phyloP scores from a whole-genome alignment of 2,329 filamentous ascomycete genomes.

The Arthrinium puccinioides region DNA sequence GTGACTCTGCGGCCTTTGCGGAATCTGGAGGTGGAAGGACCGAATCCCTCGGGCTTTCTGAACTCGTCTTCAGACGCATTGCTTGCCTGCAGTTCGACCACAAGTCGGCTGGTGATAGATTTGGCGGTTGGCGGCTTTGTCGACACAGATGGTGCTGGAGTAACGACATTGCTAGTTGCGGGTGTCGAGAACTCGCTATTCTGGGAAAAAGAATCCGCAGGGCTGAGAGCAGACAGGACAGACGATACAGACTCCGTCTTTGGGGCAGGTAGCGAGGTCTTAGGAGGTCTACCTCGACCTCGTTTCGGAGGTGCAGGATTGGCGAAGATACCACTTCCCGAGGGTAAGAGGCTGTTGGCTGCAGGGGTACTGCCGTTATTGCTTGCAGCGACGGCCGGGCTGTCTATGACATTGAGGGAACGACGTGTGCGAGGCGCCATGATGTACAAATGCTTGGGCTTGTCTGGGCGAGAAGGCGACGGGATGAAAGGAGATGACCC shows the following conservation, averaged over 20 bases:
- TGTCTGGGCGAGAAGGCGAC: too few relatives aligned
- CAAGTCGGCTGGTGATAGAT: constrained; percentile 13
- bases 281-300: constrained; percentile 20
- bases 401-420: constrained; percentile 4
- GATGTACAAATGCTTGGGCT: too few relatives aligned
- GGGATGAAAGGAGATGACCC: too few relatives aligned
- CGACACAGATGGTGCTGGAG: constrained; percentile 24
- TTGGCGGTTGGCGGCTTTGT: constrained; percentile 9
- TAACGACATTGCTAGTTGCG: constrained; percentile 33
- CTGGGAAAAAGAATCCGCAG: constrained; percentile 18
- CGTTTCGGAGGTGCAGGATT: constrained; percentile 1
- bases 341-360: too few relatives aligned
- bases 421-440: constrained; percentile 18
- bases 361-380: too few relatives aligned
- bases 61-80: constrained; percentile 32
- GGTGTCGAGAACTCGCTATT: constrained; percentile 33
- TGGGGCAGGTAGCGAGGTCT: constrained; percentile 10
- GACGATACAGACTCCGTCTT: constrained; percentile 26
- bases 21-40: constrained; percentile 7
- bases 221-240: constrained; percentile 27
- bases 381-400: too few relatives aligned
- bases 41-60: constrained; percentile 22
- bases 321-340: too few relatives aligned
- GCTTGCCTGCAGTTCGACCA: constrained; percentile 23
- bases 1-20: constrained; percentile 15